Conservation (phyloP, 2,329 filamentous ascomycete genomes). For the Cordyceps farinosa region DNA sequence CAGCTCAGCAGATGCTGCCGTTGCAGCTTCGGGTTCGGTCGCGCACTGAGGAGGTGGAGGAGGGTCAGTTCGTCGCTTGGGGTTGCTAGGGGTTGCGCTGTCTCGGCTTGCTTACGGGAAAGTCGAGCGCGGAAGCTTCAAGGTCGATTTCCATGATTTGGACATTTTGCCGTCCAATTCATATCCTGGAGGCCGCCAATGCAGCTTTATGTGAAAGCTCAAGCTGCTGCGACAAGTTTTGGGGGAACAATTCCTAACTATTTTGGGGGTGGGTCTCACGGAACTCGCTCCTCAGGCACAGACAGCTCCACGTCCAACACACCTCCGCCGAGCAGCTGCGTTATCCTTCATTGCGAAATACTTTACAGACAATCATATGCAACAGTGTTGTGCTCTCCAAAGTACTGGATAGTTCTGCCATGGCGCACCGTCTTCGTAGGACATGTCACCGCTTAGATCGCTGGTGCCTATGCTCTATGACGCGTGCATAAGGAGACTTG, state of each 20-base stretch:
- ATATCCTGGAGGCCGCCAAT: slow-evolving; percentile 24
- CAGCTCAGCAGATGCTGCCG: slow-evolving; percentile 67
- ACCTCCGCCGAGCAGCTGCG: too few species aligned
- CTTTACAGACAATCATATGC: background rate
- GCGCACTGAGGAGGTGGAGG: slow-evolving; percentile 38
- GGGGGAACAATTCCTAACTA: background rate
- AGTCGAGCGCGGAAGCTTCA: slow-evolving; percentile 70
- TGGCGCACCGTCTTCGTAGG: too few species aligned
- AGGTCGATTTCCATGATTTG: slow-evolving; percentile 68
- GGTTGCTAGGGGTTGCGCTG: background rate
- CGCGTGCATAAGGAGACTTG: too few species aligned
- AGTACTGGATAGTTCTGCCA: too few species aligned
- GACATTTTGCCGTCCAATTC: slow-evolving; percentile 34
- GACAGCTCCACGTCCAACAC: too few species aligned
- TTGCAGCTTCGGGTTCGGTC: slow-evolving; percentile 47
- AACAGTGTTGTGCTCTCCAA: too few species aligned
- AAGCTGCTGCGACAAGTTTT: background rate
- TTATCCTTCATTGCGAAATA: background rate
- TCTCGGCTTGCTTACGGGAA: slow-evolving; percentile 58
- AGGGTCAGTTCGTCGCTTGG: slow-evolving; percentile 13
- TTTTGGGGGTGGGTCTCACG: slow-evolving; percentile 1
- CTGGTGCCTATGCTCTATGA: too few species aligned
- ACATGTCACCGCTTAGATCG: too few species aligned
- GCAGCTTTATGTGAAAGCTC: background rate
- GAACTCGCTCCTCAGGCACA: background rate